Evolutionary conservation across 345 rosid genomes (phyloP), one percentile per base, ranked within the genome.

Genomic region (Rhodomyrtus tomentosa): DNA sequence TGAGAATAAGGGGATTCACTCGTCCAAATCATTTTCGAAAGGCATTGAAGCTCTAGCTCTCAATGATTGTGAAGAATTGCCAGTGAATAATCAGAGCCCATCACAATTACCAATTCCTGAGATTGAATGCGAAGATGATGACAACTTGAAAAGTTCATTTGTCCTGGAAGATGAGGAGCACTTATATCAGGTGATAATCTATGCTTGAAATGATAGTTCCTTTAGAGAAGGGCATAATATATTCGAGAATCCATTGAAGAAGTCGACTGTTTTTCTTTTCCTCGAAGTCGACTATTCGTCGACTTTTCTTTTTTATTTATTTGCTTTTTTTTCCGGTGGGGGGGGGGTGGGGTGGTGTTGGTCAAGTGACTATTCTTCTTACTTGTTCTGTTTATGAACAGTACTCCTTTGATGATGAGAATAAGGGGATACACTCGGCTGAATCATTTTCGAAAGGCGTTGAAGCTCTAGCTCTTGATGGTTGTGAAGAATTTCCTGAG

Each of bases 361-460:
- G n/a, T n/a, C n/a, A n/a, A n/a, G n/a, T n/a, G n/a, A n/a, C n/a
- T 38, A 38, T 38, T 38, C 40, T 38, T 38, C 40, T 58, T 45
- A 49, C 49, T 51, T 56, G 20, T 51, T 42, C 15, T 58, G 36
- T 27, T n/a, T 50, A 38, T 38, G 40, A 38, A 80, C 29, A 79
- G 54, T 81, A 86, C 25, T 79, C 32, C n/a, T 32, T 48, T n/a
- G 36, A 36, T 13, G 72, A 50, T 29, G 59, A 58, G 51, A 79
- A 72, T 83, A 91, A 89, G 82, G 90, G 88, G 85, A 80, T 81
- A 82, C 84, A 83, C 24, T 88, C 85, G 68, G 62, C 88, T 56
- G 91, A 92, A 87, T 89, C 83, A 49, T 82, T 87, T 55, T 89
- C 89, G 86, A 91, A 91, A 73, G 90, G 88, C 53, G 80, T 90